Base-by-base conservation (phyloP, 2,329 filamentous ascomycete species). In the Cytospora leucostoma region DNA sequence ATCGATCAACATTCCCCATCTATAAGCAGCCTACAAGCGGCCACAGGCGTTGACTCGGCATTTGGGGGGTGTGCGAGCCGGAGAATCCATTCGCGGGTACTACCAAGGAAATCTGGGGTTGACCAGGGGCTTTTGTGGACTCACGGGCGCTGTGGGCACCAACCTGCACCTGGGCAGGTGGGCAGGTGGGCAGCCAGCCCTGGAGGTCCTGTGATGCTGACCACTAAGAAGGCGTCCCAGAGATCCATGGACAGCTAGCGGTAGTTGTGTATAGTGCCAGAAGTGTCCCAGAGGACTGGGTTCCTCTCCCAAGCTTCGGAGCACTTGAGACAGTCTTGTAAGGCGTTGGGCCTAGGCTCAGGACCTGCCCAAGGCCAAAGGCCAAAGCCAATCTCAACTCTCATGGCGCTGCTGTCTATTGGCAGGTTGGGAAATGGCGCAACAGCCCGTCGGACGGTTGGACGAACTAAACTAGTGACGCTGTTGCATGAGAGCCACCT, bases 81-180 rank as follows among this genome's bases (percentile, higher is more conserved):
- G 51, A 37, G 40, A 37, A 52, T 62, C 54, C 64, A 60, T 62
- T 60, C 55, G 44, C 60, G 53, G 57, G 61, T 57, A 57, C 61
- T 61, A 60, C 56, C 27, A 61, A 64, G 54, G 61, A 56, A 64
- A 65, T 63, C 64, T 64, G 64, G 64, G 64, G 64, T 65, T 57
- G 54, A 61, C 54, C 54, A 63, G 52, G 64, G 64, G 60, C 34
- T 7, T 51, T 27, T 53, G 59, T 63, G 51, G 51, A 51, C 17
- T 52, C 37, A 15, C 51, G 21, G 52, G 52, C 35, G 62, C 61
- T 62, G 54, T 59, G 59, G 56, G 50, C 57, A 56, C 50, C 52
- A 27, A 27, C 27, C 27, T 27, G 27, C 27, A 2, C 27, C 27
- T 27, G 27, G 27, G 27, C 27, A 27, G 27, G 27, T 4, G 2